Percentiles rank a stretch among this genome's conserved stretches.
phyloP scores from a whole-genome alignment of 257 asterid species.

The Solanum corneliomulleri region DNA sequence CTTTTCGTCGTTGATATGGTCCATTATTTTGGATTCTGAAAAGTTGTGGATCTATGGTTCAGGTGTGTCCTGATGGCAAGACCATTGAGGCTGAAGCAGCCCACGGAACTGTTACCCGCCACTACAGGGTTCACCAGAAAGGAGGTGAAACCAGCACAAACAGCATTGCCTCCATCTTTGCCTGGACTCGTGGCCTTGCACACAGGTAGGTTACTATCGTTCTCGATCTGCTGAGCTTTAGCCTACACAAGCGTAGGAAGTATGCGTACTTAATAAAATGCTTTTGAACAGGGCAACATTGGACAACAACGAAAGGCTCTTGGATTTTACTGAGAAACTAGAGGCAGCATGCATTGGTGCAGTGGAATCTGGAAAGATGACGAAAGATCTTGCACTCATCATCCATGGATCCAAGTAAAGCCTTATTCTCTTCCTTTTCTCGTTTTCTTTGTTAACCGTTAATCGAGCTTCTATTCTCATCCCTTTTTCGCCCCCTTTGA shows the following conservation, averaged over 20 bases:
- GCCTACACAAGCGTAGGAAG: neutral
- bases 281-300: constrained; percentile 67
- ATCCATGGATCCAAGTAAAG: constrained; percentile 90
- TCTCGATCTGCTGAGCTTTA: neutral
- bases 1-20: neutral
- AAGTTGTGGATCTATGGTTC: constrained; percentile 1
- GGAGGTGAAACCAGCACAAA: constrained; percentile 99
- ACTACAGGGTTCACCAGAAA: constrained; percentile 95
- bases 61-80: constrained; percentile 99
- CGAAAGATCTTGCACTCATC: constrained; percentile 96
- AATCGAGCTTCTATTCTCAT: neutral
- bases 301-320: constrained; percentile 68
- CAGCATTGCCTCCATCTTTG: constrained; percentile 98
- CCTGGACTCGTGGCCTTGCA: constrained; percentile 99
- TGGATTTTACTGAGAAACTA: constrained; percentile 84
- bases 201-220: constrained; percentile 48
- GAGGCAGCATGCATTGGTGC: constrained; percentile 94
- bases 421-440: no score
- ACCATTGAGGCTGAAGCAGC: constrained; percentile 99
- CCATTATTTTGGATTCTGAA: neutral
- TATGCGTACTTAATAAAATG: neutral
- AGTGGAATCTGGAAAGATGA: constrained; percentile 97
- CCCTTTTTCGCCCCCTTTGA: neutral
- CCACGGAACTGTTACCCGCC: constrained; percentile 98
- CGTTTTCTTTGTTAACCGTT: neutral